Percentiles rank a stretch among this genome's conserved stretches.
These are phyloP conservation scores for Golubevia pallescens DNA, from an alignment of 1,284 basidiomycete species.

Conservation along the genomic window DNA sequence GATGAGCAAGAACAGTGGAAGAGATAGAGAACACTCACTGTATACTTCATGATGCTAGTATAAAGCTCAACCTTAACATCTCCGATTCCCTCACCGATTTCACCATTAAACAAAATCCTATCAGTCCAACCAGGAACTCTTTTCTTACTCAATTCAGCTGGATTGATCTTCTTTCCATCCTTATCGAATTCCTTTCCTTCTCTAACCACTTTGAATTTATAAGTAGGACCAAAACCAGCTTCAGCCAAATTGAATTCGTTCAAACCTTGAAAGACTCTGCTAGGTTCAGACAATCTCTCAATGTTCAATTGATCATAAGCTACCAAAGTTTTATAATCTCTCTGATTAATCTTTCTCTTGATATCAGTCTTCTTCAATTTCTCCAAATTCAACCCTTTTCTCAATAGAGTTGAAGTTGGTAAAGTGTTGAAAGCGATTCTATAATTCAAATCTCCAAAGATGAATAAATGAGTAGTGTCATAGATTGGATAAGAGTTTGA, in stretches of 20 bases:
- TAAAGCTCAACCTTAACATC: slow-evolving; percentile 52
- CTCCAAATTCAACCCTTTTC: slow-evolving; percentile 16
- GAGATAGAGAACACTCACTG: slow-evolving; percentile 8
- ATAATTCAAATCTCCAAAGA: slow-evolving; percentile 64
- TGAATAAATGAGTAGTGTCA: slow-evolving; percentile 60
- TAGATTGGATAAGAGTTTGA: slow-evolving; percentile 44
- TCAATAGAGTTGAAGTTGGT: slow-evolving; percentile 9
- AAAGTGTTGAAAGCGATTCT: slow-evolving; percentile 45
- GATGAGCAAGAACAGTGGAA: slow-evolving; percentile 5
- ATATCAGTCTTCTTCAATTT: slow-evolving; percentile 25
- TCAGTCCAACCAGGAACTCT: slow-evolving; percentile 93
- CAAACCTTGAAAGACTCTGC: slow-evolving; percentile 47
- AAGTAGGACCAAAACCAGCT: slow-evolving; percentile 46
- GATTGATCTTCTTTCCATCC: slow-evolving; percentile 9
- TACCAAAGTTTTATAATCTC: slow-evolving; percentile 37
- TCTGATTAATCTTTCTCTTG: slow-evolving; percentile 12
- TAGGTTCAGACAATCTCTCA: slow-evolving; percentile 21
- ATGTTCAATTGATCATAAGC: slow-evolving; percentile 50
- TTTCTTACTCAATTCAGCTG: slow-evolving; percentile 68
- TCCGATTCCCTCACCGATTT: slow-evolving; percentile 68
- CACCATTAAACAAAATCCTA: slow-evolving; percentile 83
- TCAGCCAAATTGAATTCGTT: slow-evolving; percentile 34
- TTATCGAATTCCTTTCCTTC: slow-evolving; percentile 14
- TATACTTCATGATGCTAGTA: slow-evolving; percentile 56
- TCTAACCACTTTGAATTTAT: slow-evolving; percentile 50